These are phyloP conservation scores for Juglanconis sp. DNA, from an alignment of 2,329 filamentous ascomycete species.

Conservation along the genomic window DNA sequence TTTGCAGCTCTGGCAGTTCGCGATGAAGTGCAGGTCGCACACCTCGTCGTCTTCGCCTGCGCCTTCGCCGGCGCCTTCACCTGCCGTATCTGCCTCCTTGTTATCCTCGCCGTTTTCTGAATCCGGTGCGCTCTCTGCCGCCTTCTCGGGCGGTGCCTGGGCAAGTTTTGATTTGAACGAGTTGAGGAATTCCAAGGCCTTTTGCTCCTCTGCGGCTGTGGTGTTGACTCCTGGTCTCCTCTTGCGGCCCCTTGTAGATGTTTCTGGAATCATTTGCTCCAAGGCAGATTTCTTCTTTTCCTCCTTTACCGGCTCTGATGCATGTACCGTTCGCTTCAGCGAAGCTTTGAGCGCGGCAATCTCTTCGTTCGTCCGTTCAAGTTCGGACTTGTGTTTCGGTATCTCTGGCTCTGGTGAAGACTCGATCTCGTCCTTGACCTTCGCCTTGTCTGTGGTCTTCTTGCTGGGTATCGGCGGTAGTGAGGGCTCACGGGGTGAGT, in stretches of 20 bases:
- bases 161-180: slow-evolving; percentile 79
- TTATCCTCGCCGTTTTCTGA: slow-evolving; percentile 23
- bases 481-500: slow-evolving; percentile 11
- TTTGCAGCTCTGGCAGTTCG: slow-evolving; percentile 87
- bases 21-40: slow-evolving; percentile 95
- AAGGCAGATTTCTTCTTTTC: slow-evolving; percentile 62
- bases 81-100: slow-evolving; percentile 25
- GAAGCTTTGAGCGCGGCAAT: slow-evolving; percentile 78
- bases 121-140: slow-evolving; percentile 21
- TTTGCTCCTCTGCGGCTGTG: slow-evolving; percentile 56
- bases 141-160: slow-evolving; percentile 40
- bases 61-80: slow-evolving; percentile 34
- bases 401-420: slow-evolving; percentile 35
- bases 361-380: slow-evolving; percentile 74
- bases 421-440: slow-evolving; percentile 23
- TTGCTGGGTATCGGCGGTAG: not conserved
- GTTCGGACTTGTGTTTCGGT: slow-evolving; percentile 42
- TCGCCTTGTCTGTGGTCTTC: slow-evolving; percentile 9
- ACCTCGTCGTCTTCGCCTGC: slow-evolving; percentile 62
- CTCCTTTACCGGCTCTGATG: slow-evolving; percentile 45
- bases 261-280: slow-evolving; percentile 71
- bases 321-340: slow-evolving; percentile 65
- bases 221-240: slow-evolving; percentile 55
- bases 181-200: slow-evolving; percentile 68
- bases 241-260: slow-evolving; percentile 68